Percentiles rank a stretch among this genome's conserved stretches.
Evolutionary conservation across 208 protist species (phyloP).

Genomic region (Crithidia fasciculata): DNA sequence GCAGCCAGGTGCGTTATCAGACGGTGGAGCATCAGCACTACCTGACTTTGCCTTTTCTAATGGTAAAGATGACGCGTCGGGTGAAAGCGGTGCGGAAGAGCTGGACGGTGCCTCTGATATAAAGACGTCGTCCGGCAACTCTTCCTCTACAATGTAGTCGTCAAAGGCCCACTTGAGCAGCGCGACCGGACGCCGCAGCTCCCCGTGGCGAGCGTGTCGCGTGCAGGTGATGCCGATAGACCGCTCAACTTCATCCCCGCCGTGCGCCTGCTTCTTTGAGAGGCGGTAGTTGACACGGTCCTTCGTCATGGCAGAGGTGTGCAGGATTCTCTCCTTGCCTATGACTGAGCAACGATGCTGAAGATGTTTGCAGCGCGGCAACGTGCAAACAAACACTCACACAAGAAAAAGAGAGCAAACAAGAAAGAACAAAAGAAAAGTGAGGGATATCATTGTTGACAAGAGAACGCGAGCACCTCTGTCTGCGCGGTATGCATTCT

Average conservation of each 20-base stretch:
- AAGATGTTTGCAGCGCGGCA: too few species aligned
- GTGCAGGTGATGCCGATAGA: conserved; percentile 69
- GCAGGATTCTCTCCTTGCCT: too few species aligned
- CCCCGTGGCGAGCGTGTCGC: neutral
- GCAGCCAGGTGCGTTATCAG: neutral
- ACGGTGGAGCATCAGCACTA: neutral
- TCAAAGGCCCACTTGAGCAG: conserved; percentile 91
- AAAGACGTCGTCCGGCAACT: conserved; percentile 39
- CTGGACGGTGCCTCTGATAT: neutral
- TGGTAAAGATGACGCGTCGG: neutral
- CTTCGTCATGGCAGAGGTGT: conserved; percentile 56
- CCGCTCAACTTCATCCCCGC: conserved; percentile 51
- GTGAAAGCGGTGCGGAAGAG: neutral
- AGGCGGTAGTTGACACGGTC: conserved; percentile 62
- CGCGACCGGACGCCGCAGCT: conserved; percentile 45
- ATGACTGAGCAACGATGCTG: too few species aligned
- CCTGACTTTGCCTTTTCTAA: neutral
- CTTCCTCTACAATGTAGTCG: conserved; percentile 78
- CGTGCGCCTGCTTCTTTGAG: conserved; percentile 57
- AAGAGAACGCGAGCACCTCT: too few species aligned
- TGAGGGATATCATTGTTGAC: neutral
- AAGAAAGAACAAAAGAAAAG: conserved; percentile 1
- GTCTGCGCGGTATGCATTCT: too few species aligned
- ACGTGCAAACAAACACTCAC: too few species aligned
- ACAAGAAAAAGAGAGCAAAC: neutral